Evolutionary conservation across 2,329 filamentous ascomycete genomes (phyloP).

Genomic region (Coniochaeta pulveracea): DNA sequence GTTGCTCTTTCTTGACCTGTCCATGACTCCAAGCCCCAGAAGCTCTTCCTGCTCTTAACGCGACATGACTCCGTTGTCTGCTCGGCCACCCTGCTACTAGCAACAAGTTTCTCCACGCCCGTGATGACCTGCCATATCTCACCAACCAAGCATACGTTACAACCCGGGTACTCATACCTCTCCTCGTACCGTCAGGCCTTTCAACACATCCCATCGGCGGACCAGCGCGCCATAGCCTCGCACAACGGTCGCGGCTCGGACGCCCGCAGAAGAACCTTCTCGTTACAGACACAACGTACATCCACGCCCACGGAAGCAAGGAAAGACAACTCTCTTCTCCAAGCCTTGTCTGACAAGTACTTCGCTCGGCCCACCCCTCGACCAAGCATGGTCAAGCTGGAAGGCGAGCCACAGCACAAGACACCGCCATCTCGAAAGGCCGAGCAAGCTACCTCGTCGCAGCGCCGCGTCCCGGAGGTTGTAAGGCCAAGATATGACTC

Average conservation of each 20-base stretch:
- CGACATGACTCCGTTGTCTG: slow-evolving; percentile 2
- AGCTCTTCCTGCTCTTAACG: too few species aligned
- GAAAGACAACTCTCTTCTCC: neutral
- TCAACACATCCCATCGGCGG: neutral
- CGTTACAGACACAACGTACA: neutral
- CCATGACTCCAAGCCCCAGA: too few species aligned
- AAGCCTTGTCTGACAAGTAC: neutral
- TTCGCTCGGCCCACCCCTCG: neutral
- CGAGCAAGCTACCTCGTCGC: slow-evolving; percentile 4
- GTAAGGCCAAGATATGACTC: neutral
- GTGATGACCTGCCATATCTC: neutral
- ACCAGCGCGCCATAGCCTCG: neutral
- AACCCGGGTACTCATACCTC: neutral
- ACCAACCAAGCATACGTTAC: neutral
- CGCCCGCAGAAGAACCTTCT: neutral
- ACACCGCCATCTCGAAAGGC: neutral
- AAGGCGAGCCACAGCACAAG: neutral
- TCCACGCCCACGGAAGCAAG: neutral
- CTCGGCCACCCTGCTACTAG: neutral
- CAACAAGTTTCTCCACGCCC: slow-evolving; percentile 1
- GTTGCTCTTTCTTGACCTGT: too few species aligned
- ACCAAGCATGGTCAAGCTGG: neutral
- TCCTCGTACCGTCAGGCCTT: neutral
- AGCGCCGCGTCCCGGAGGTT: neutral
- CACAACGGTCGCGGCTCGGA: neutral